Base-by-base conservation (phyloP, 208 protist genomes). In the Trypanosoma avium region DNA sequence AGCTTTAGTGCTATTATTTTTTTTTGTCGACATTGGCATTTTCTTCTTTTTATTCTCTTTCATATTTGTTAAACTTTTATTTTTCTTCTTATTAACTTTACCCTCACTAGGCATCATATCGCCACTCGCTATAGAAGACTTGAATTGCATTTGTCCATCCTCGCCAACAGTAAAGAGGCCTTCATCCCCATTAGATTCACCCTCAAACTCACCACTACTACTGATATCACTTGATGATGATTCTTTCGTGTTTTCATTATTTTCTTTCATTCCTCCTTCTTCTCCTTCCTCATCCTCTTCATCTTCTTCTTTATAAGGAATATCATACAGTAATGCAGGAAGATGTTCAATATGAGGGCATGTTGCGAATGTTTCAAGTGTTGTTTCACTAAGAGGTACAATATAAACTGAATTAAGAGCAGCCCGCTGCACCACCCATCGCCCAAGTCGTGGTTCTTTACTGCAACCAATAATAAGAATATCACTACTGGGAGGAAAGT, bases 361-460 rank as follows among this genome's bases (percentile, higher is more conserved):
- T 47, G 64, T 57, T n/a, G 52, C 50, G 40, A 88, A 64, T 22
- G 7, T 27, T 43, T 29, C 52, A 22, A 67, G 58, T 54, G 64
- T 40, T 24, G 10, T 45, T 26, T 68, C 70, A 47, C 80, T 85
- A 22, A 97, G 81, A 19, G 91, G 91, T 49, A 95, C 67, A 32
- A 97, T 76, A 48, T 74, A 73, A 17, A 89, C 85, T 15, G 75
- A 71, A 61, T 97, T 97, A 27, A 82, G 75, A n/a, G 88, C 82
- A 17, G 57, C 47, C n/a, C 75, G 70, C 40, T 76, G 75, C 68
- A 92, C 85, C 10, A 93, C 81, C 89, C 91, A 97, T 7, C 91
- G 88, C 0, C 91, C 91, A 2, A 80, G 77, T 8, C 91, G 77
- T 15, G 86, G 84, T 70, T 97, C 88, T 65, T 94, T 94, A 24